Evolutionary conservation across 805 yeast species (phyloP).

Genomic region (Wickerhamiella vanderwaltii): DNA sequence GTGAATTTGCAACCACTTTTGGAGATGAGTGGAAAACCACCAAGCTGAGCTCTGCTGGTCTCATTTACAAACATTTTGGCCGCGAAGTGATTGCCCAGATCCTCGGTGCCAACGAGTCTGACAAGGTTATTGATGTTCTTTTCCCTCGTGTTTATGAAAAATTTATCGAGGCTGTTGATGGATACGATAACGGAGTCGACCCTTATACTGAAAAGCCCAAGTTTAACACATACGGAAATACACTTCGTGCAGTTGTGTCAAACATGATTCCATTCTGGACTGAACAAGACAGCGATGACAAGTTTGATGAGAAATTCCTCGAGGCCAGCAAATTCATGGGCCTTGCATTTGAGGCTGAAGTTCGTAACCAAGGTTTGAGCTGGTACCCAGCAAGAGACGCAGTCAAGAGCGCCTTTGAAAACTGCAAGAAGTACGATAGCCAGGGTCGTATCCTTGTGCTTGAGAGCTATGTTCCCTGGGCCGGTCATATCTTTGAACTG

Average conservation of each 20-base stretch:
- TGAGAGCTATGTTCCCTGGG: constrained; percentile 84
- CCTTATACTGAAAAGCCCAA: constrained; percentile 44
- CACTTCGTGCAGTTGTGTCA: constrained; percentile 66
- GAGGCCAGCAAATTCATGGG: constrained; percentile 80
- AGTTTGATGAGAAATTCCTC: constrained; percentile 49
- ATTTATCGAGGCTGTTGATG: constrained; percentile 81
- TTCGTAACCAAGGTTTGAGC: constrained; percentile 61
- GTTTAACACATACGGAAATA: constrained; percentile 61
- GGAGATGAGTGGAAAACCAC: constrained; percentile 45
- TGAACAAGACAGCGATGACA: constrained; percentile 47
- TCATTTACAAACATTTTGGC: constrained; percentile 59
- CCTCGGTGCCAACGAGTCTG: constrained; percentile 31
- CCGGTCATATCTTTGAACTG: constrained; percentile 69
- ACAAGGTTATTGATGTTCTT: constrained; percentile 44
- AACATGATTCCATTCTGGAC: constrained; percentile 82
- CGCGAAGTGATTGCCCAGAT: constrained; percentile 34
- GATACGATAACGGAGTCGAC: constrained; percentile 86
- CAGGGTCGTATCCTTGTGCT: constrained; percentile 67
- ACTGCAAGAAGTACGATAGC: constrained; percentile 47
- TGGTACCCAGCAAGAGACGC: constrained; percentile 84
- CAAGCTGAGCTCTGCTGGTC: constrained; percentile 86
- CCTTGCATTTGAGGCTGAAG: constrained; percentile 51
- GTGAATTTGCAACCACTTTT: constrained; percentile 74
- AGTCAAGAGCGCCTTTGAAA: constrained; percentile 57
- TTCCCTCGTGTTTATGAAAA: constrained; percentile 71